Conservation (phyloP, 2,329 filamentous ascomycete genomes). For the Thielaviopsis ethacetica region DNA sequence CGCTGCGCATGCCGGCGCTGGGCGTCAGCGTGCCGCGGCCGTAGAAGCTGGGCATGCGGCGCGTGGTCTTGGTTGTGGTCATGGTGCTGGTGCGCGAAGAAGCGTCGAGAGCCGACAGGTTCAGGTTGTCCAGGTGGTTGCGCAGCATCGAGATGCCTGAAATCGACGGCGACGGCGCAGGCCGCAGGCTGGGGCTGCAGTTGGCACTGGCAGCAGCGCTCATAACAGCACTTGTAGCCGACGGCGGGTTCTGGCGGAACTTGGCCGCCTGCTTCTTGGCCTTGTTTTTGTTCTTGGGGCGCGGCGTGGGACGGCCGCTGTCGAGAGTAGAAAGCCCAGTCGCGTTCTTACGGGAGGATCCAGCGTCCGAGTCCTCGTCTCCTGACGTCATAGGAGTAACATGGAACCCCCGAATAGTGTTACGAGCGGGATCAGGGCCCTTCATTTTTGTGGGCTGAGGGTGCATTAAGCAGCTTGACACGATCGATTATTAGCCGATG, state of each 20-base stretch:
- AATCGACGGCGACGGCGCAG: constrained; percentile 34
- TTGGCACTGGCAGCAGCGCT: constrained; percentile 45
- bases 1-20: constrained; percentile 33
- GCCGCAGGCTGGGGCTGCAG: constrained; percentile 43
- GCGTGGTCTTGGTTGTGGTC: constrained; percentile 11
- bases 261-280: constrained; percentile 12
- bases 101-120: constrained; percentile 36
- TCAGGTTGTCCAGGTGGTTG: constrained; percentile 52
- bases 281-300: constrained; percentile 2
- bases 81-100: constrained; percentile 39
- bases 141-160: constrained; percentile 73
- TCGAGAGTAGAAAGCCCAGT: neutral
- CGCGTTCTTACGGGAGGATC: neutral
- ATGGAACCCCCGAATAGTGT: constrained; percentile 40
- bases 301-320: constrained; percentile 1
- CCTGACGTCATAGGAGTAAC: constrained; percentile 36
- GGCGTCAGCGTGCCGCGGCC: constrained; percentile 22
- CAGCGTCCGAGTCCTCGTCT: constrained; percentile 39
- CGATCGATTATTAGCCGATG: constrained; percentile 6
- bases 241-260: constrained; percentile 20
- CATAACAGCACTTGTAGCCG: constrained; percentile 36
- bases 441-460: constrained; percentile 25
- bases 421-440: constrained; percentile 25
- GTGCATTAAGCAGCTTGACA: constrained; percentile 18
- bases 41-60: constrained; percentile 10